phyloP scores from a whole-genome alignment of 2,329 filamentous ascomycete species.

The Alternaria ventricosa region DNA sequence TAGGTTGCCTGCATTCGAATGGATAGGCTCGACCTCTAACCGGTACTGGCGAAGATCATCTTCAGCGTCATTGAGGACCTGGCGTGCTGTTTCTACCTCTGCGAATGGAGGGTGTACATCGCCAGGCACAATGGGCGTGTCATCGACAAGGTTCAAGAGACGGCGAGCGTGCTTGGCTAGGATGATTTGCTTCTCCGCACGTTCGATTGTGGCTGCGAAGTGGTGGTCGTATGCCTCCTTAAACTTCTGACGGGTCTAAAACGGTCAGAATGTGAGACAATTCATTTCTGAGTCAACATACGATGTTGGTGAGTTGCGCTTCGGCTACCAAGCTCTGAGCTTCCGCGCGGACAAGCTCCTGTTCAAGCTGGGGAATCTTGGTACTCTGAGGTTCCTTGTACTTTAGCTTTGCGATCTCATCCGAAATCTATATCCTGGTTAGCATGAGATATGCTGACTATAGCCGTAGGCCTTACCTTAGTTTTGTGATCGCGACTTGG shows the following conservation, averaged over 20 bases:
- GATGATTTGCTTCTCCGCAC: conserved; percentile 95
- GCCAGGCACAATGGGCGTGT: conserved; percentile 86
- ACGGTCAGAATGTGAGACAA: conserved; percentile 19
- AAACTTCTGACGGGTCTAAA: conserved; percentile 88
- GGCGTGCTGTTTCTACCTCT: conserved; percentile 71
- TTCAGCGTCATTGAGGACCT: conserved; percentile 91
- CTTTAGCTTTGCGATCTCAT: conserved; percentile 92
- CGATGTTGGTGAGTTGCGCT: conserved; percentile 93
- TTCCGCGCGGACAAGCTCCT: conserved; percentile 94
- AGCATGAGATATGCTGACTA: neutral
- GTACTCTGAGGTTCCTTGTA: conserved; percentile 88
- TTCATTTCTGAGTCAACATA: conserved; percentile 44
- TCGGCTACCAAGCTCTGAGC: conserved; percentile 96
- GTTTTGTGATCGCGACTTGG: conserved; percentile 85
- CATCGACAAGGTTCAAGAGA: conserved; percentile 84
- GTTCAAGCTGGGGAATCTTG: conserved; percentile 83
- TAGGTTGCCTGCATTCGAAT: conserved; percentile 56
- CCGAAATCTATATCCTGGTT: conserved; percentile 65
- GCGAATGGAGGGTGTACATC: conserved; percentile 75
- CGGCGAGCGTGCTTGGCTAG: conserved; percentile 89
- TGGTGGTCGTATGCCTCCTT: conserved; percentile 93
- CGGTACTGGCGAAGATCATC: conserved; percentile 82
- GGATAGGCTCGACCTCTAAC: conserved; percentile 62
- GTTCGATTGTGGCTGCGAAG: conserved; percentile 89
- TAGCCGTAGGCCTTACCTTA: conserved; percentile 58